Conservation (phyloP, 2,329 filamentous ascomycete species). For the Fusarium nematophilum region DNA sequence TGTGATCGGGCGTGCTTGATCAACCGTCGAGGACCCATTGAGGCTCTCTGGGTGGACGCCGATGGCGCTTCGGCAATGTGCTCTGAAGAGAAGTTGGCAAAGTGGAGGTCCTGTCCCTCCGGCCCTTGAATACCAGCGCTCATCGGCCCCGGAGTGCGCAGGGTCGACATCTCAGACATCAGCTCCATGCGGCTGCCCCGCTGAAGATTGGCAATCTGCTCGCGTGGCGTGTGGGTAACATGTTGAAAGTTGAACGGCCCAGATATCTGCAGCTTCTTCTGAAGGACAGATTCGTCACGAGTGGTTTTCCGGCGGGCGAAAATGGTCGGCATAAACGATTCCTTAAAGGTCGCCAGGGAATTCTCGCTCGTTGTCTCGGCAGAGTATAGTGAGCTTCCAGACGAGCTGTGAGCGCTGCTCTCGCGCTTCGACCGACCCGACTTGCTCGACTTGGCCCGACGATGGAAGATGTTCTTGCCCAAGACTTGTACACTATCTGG, state of each 20-base stretch:
- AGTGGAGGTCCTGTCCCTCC: constrained; percentile 56
- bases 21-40: constrained; percentile 48
- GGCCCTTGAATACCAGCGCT: constrained; percentile 37
- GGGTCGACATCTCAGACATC: constrained; percentile 57
- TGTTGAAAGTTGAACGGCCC: constrained; percentile 76
- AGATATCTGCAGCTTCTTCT: constrained; percentile 66
- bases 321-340: constrained; percentile 61
- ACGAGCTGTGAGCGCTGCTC: constrained; percentile 60
- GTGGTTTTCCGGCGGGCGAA: constrained; percentile 62
- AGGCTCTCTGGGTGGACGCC: constrained; percentile 33
- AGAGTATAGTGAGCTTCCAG: constrained; percentile 61
- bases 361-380: constrained; percentile 54
- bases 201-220: constrained; percentile 57
- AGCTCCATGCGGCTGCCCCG: constrained; percentile 55
- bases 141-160: constrained; percentile 46
- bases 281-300: constrained; percentile 47
- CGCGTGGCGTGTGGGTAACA: constrained; percentile 67
- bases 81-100: constrained; percentile 58
- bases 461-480: constrained; percentile 69
- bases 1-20: constrained; percentile 61
- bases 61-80: constrained; percentile 26
- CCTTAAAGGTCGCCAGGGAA: constrained; percentile 50
- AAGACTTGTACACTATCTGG: constrained; percentile 70
- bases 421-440: constrained; percentile 56
- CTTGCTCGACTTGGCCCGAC: constrained; percentile 59